These are phyloP conservation scores for Lobosporangium transversale DNA, from an alignment of 192 early-diverging fungal genomes.

Conservation along the genomic window DNA sequence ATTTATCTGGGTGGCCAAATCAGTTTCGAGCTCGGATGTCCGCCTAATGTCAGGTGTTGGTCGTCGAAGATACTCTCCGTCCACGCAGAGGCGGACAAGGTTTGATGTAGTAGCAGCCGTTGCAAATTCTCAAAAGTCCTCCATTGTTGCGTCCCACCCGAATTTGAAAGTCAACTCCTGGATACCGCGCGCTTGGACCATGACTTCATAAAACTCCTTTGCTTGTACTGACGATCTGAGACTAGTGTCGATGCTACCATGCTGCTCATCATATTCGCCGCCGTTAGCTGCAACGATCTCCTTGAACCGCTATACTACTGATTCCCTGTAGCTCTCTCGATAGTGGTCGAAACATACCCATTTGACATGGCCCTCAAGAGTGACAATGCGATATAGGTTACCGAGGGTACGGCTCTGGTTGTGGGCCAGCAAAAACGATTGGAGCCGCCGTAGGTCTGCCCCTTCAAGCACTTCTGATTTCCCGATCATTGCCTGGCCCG, in stretches of 20 bases:
- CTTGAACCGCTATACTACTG: background rate
- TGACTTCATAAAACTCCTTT: conserved; percentile 2
- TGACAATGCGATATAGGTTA: conserved; percentile 17
- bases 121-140: background rate
- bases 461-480: conserved; percentile 5
- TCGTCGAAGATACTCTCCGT: background rate
- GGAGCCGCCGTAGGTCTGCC: conserved; percentile 4
- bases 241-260: background rate
- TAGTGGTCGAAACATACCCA: conserved; percentile 18
- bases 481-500: background rate
- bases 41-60: background rate
- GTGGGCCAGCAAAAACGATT: background rate
- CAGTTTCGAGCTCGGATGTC: background rate
- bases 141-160: conserved; percentile 5
- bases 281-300: conserved; percentile 1
- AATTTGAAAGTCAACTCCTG: conserved; percentile 2
- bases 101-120: background rate
- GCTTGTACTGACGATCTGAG: background rate
- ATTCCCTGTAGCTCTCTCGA: background rate
- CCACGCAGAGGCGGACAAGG: background rate
- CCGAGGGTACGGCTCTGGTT: background rate
- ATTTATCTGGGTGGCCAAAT: background rate
- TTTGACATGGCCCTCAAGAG: conserved; percentile 15
- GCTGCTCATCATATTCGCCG: background rate
- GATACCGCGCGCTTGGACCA: conserved; percentile 1